Conservation (phyloP, 306 rosid genomes). For the Corylus heterophylla region DNA sequence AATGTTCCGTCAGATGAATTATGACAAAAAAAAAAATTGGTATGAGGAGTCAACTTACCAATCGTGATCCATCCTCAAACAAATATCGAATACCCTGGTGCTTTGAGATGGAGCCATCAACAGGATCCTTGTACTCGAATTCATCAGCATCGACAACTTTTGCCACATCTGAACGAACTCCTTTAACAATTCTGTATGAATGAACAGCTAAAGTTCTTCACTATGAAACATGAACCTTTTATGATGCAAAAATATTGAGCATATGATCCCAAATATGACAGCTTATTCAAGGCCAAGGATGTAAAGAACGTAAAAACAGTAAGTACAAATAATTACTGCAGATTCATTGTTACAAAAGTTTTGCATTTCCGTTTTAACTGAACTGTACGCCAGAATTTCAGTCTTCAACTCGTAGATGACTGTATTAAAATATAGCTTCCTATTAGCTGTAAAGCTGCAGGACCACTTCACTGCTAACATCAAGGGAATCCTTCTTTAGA, state of each 20-base stretch:
- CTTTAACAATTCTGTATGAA: slow-evolving; percentile 62
- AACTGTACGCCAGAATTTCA: not conserved
- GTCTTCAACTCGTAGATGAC: not conserved
- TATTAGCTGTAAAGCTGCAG: too few species aligned
- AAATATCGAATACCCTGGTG: slow-evolving; percentile 97
- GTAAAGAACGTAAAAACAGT: not conserved
- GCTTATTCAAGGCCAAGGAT: not conserved
- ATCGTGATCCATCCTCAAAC: slow-evolving; percentile 97
- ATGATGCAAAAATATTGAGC: slow-evolving; percentile 4
- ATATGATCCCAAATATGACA: slow-evolving; percentile 10
- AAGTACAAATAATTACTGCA: slow-evolving; percentile 9
- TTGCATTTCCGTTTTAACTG: not conserved
- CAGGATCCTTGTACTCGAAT: slow-evolving; percentile 93
- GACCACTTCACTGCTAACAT: not conserved
- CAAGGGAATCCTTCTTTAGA: not conserved
- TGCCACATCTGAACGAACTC: slow-evolving; percentile 68
- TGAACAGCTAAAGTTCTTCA: not conserved
- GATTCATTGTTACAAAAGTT: slow-evolving; percentile 9
- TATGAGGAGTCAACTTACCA: slow-evolving; percentile 58
- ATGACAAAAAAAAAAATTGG: slow-evolving; percentile 1
- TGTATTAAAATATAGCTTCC: too few species aligned
- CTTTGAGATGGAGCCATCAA: slow-evolving; percentile 87
- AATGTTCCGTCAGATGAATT: slow-evolving; percentile 7
- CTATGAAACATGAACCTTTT: not conserved
- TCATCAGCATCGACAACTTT: slow-evolving; percentile 79